A percentile compares a stretch with the other conserved stretches of the same genome.
Evolutionary conservation across 495 filamentous ascomycete species (phyloP).

Genomic region (Penicillium herquei): DNA sequence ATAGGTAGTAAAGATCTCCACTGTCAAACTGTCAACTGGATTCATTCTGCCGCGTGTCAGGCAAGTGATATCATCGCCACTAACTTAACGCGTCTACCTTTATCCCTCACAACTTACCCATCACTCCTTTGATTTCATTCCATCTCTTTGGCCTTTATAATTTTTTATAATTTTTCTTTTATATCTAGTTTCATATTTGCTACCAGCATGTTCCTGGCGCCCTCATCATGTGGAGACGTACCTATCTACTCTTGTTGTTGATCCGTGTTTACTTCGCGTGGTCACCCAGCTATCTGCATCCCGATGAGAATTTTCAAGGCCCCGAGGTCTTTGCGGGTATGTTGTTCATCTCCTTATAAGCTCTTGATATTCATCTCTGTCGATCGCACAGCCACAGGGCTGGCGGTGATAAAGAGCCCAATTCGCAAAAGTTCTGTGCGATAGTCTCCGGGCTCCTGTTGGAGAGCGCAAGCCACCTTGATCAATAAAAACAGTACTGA

Average conservation of each 20-base stretch:
- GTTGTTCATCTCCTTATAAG: slow-evolving; percentile 26
- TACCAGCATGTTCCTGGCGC: slow-evolving; percentile 21
- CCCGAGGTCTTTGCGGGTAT: slow-evolving; percentile 95
- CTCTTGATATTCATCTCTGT: not conserved
- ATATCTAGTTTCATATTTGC: not conserved
- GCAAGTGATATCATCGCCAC: not conserved
- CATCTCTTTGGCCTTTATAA: slow-evolving; percentile 8
- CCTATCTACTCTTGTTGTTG: slow-evolving; percentile 77
- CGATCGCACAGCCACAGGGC: not conserved
- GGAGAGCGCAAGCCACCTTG: not conserved
- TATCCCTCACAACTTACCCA: not conserved
- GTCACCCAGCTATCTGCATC: slow-evolving; percentile 93
- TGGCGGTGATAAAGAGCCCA: not conserved
- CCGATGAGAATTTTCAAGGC: slow-evolving; percentile 97
- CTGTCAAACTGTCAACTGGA: not conserved
- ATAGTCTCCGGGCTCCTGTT: slow-evolving; percentile 4
- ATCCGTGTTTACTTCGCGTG: slow-evolving; percentile 93
- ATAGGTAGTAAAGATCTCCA: not conserved
- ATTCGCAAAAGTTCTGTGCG: no score
- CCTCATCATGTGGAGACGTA: slow-evolving; percentile 80
- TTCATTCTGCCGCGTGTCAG: not conserved
- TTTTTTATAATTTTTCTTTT: slow-evolving; percentile 7
- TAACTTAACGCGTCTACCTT: not conserved
- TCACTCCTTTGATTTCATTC: slow-evolving; percentile 12
- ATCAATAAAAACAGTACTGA: no score